These are phyloP conservation scores for Elasticomyces elasticus DNA, from an alignment of 495 filamentous ascomycete genomes.

Conservation along the genomic window DNA sequence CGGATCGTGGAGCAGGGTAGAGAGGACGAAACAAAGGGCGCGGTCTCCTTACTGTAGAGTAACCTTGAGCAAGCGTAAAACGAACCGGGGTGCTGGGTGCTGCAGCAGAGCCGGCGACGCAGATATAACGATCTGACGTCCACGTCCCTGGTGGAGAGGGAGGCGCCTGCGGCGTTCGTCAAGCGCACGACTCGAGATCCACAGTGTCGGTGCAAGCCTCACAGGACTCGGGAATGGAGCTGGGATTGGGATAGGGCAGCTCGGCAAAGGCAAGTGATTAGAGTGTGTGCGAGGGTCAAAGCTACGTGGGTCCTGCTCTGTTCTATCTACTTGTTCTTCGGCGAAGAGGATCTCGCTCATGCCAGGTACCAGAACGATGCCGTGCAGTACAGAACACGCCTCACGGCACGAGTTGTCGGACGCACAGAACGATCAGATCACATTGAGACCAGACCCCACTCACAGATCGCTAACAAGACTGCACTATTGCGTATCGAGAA, in stretches of 20 bases:
- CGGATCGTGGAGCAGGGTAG: slow-evolving; percentile 9
- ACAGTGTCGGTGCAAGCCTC: not conserved
- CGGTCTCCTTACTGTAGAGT: slow-evolving; percentile 22
- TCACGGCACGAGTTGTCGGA: slow-evolving; percentile 8
- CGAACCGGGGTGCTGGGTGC: slow-evolving; percentile 17
- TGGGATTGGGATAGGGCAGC: not conserved
- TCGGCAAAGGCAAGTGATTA: not conserved
- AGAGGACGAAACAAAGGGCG: slow-evolving; percentile 18
- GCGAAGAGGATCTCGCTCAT: slow-evolving; percentile 2
- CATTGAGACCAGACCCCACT: not conserved
- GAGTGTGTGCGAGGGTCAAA: slow-evolving; percentile 1
- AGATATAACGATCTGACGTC: slow-evolving; percentile 2
- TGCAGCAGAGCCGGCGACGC: not conserved
- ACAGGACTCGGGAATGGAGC: not conserved
- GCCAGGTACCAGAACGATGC: slow-evolving; percentile 7
- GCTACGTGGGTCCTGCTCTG: not conserved
- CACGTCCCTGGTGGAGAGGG: not conserved
- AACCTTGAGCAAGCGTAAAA: slow-evolving; percentile 10
- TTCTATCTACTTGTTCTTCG: not conserved
- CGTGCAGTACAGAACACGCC: slow-evolving; percentile 4
- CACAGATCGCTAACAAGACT: not conserved
- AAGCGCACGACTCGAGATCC: slow-evolving; percentile 1
- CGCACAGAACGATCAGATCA: slow-evolving; percentile 2
- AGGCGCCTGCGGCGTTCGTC: not conserved
- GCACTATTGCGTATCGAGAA: not conserved